Evolutionary conservation across 2,329 filamentous ascomycete genomes (phyloP).

Genomic region (Coccinonectria pachysandricola): DNA sequence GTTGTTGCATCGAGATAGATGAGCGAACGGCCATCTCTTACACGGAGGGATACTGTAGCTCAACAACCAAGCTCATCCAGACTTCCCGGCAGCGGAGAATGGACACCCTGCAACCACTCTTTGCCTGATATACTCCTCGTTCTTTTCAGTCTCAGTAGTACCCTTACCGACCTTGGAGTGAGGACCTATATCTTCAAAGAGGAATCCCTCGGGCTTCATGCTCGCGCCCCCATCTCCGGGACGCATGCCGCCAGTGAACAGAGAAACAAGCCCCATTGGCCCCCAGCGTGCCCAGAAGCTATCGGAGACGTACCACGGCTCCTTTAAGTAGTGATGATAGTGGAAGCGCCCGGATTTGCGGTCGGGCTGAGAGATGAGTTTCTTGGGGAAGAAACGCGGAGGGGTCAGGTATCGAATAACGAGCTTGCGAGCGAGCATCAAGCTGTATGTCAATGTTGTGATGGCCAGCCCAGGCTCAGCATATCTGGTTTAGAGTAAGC

Average conservation of each 20-base stretch:
- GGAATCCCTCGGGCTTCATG: constrained; percentile 40
- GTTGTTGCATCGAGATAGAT: no score
- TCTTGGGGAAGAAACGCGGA: constrained; percentile 40
- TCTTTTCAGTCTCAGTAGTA: constrained; percentile 26
- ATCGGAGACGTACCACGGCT: constrained; percentile 54
- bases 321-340: constrained; percentile 42
- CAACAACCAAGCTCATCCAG: constrained; percentile 5
- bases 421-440: constrained; percentile 43
- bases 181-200: constrained; percentile 53
- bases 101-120: constrained; percentile 34
- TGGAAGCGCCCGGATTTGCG: constrained; percentile 42
- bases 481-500: constrained; percentile 24
- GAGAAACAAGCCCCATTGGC: constrained; percentile 38
- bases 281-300: constrained; percentile 55
- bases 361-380: constrained; percentile 37
- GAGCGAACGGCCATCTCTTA: no score
- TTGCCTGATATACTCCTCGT: constrained; percentile 21
- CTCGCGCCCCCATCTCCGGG: constrained; percentile 30
- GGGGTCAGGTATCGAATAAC: constrained; percentile 47
- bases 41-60: no score
- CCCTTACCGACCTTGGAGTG: constrained; percentile 42
- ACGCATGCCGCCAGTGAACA: constrained; percentile 33
- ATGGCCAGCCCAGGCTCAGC: constrained; percentile 31
- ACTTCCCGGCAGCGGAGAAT: constrained; percentile 17
- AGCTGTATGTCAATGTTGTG: constrained; percentile 30